Conservation (phyloP, 805 yeast genomes). For the Yarrowia sp. region DNA sequence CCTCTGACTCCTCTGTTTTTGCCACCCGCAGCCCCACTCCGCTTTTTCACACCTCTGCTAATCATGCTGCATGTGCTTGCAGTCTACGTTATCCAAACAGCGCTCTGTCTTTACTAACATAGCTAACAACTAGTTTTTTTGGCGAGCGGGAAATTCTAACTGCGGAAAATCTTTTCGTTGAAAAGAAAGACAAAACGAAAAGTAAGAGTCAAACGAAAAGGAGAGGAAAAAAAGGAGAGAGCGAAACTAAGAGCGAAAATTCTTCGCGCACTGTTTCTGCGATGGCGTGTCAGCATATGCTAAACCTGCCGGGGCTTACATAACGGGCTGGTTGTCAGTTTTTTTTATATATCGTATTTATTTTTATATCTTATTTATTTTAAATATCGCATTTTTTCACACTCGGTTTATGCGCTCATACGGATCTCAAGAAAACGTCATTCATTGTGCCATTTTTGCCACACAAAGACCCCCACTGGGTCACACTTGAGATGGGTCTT, state of each 20-base stretch:
- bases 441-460: too few relatives aligned
- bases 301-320: too few relatives aligned
- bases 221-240: too few relatives aligned
- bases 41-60: not conserved
- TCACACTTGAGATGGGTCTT: constrained; percentile 8
- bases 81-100: constrained; percentile 26
- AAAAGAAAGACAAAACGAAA: constrained; percentile 7
- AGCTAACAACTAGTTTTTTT: too few relatives aligned
- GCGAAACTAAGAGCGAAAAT: not conserved
- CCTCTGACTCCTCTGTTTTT: not conserved
- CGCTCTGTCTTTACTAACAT: not conserved
- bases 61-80: constrained; percentile 26
- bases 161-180: constrained; percentile 4
- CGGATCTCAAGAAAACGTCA: not conserved
- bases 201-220: too few relatives aligned
- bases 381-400: too few relatives aligned
- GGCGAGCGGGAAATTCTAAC: constrained; percentile 5
- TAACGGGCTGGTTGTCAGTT: too few relatives aligned
- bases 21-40: not conserved
- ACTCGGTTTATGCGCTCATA: not conserved
- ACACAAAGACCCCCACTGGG: not conserved
- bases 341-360: too few relatives aligned
- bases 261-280: too few relatives aligned
- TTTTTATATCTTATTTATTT: too few relatives aligned
- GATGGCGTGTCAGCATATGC: too few relatives aligned